These are phyloP conservation scores for Aeminium ludgeri DNA, from an alignment of 495 filamentous ascomycete species.

Conservation along the genomic window DNA sequence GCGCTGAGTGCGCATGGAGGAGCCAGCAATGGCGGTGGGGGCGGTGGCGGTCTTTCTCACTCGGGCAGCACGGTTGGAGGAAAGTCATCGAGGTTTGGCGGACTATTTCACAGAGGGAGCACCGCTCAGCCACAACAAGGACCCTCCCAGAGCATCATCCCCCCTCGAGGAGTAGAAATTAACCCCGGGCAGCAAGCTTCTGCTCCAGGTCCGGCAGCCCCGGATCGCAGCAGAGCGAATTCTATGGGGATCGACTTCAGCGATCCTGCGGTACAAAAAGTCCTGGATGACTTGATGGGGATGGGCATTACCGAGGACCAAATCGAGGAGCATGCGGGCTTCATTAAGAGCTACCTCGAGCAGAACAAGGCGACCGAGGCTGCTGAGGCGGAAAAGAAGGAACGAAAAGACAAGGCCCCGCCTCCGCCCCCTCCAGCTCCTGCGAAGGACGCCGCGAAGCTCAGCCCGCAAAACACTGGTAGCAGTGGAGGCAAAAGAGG, in stretches of 20 bases:
- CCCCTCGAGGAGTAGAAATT: constrained; percentile 21
- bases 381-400: constrained; percentile 20
- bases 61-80: constrained; percentile 26
- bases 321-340: constrained; percentile 81
- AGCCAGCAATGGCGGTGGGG: constrained; percentile 29
- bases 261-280: constrained; percentile 69
- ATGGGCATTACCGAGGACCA: constrained; percentile 91
- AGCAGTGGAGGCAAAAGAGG: constrained; percentile 41
- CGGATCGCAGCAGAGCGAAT: constrained; percentile 28
- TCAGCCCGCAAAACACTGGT: constrained; percentile 55
- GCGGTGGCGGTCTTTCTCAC: constrained; percentile 19
- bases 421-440: constrained; percentile 44
- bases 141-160: constrained; percentile 35
- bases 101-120: constrained; percentile 46
- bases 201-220: constrained; percentile 15
- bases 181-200: neutral
- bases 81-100: constrained; percentile 41
- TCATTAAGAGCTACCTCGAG: constrained; percentile 81
- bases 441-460: constrained; percentile 21
- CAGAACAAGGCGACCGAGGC: constrained; percentile 49
- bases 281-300: constrained; percentile 60
- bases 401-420: constrained; percentile 39
- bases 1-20: constrained; percentile 21
- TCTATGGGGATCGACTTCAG: constrained; percentile 54
- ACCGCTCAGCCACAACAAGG: constrained; percentile 38